Evolutionary conservation across 257 asterid genomes (phyloP).

Genomic region (Rauvolfia tetraphylla): DNA sequence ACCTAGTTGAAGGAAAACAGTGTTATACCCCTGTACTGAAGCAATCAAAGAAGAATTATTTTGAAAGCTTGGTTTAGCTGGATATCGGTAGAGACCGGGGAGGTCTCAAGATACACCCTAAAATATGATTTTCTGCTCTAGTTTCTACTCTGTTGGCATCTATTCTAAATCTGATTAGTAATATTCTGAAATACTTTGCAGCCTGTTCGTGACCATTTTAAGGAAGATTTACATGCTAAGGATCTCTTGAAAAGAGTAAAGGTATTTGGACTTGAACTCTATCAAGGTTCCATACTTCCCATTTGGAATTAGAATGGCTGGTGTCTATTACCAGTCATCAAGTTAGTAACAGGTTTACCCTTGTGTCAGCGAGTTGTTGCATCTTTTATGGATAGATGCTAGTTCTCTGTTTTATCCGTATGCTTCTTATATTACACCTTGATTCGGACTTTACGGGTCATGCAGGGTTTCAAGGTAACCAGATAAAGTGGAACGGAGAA

Average conservation of each 20-base stretch:
- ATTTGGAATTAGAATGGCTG: neutral
- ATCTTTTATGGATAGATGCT: neutral
- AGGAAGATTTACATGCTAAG: slow-evolving; percentile 55
- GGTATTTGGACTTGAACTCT: slow-evolving; percentile 37
- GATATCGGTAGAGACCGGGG: neutral
- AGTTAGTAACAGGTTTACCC: neutral
- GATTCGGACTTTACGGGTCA: neutral
- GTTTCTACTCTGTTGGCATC: slow-evolving; percentile 5
- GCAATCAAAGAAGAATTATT: neutral
- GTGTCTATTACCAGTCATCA: neutral
- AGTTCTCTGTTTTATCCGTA: neutral
- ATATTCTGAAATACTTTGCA: slow-evolving; percentile 28
- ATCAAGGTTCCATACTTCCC: neutral
- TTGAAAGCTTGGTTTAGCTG: neutral
- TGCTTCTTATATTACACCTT: neutral
- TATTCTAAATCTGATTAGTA: neutral
- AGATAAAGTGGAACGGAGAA: slow-evolving; percentile 25
- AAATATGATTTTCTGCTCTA: neutral
- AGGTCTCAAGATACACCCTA: neutral
- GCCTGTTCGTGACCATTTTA: slow-evolving; percentile 87
- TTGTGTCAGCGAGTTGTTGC: too few species aligned
- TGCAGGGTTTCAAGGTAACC: slow-evolving; percentile 58
- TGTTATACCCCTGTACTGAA: neutral
- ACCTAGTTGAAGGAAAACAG: neutral
- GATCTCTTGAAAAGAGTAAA: slow-evolving; percentile 67